These are phyloP conservation scores for Tirmania nivea DNA, from an alignment of 495 filamentous ascomycete species.

Conservation along the genomic window DNA sequence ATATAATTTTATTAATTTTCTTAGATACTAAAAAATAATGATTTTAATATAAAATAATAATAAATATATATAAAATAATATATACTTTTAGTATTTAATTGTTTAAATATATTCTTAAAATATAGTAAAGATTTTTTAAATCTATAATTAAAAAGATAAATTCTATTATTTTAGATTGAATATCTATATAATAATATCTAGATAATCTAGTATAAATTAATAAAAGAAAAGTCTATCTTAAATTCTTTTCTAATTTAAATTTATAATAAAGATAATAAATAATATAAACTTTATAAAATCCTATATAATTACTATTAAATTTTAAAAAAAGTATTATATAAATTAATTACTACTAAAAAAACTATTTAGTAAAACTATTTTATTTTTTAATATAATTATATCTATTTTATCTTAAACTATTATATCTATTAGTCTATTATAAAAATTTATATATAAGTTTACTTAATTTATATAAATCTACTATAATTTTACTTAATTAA, in stretches of 20 bases:
- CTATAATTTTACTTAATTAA: background rate
- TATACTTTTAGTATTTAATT: conserved; percentile 8
- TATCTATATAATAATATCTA: conserved; percentile 1
- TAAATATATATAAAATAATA: conserved; percentile 3
- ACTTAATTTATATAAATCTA: conserved; percentile 1
- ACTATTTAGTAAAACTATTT: conserved; percentile 1
- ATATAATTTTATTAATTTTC: conserved; percentile 1
- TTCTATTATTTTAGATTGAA: conserved; percentile 5
- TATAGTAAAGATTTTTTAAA: conserved; percentile 1
- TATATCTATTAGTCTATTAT: conserved; percentile 4
- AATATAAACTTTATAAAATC: conserved; percentile 3
- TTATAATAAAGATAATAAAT: conserved; percentile 10
- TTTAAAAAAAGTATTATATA: background rate
- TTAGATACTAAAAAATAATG: background rate
- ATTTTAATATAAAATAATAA: background rate
- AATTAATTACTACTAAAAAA: background rate
- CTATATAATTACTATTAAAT: conserved; percentile 8
- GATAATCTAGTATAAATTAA: background rate
- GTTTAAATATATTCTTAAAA: conserved; percentile 5
- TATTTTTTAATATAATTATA: background rate
- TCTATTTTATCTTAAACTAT: background rate
- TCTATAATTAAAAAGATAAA: conserved; percentile 2
- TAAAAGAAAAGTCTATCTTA: background rate
- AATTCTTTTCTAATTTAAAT: conserved; percentile 7
- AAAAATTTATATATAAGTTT: conserved; percentile 4